Conservation (phyloP, 1,284 basidiomycete genomes). For the Lignosus rhinocerotis region DNA sequence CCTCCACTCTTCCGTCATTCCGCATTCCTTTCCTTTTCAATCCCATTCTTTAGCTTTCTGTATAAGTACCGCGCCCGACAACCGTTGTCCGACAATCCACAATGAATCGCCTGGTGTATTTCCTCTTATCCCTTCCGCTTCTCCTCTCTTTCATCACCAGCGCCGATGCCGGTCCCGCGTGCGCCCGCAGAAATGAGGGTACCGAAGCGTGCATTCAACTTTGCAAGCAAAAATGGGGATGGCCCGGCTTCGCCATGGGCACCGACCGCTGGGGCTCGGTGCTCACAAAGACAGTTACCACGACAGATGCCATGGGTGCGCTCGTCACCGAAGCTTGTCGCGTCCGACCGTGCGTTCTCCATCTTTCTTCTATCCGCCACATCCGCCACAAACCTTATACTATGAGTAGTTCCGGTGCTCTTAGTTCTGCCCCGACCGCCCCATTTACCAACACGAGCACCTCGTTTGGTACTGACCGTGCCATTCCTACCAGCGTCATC, state of each 20-base stretch:
- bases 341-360: conserved; percentile 20
- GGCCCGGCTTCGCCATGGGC: conserved; percentile 50
- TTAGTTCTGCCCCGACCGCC: conserved; percentile 2
- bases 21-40: conserved; percentile 24
- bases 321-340: conserved; percentile 41
- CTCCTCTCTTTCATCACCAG: conserved; percentile 36
- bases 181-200: conserved; percentile 41
- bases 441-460: conserved; percentile 15
- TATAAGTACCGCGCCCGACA: conserved; percentile 18
- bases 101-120: conserved; percentile 44
- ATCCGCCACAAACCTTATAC: background rate
- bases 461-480: conserved; percentile 4
- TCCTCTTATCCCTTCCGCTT: conserved; percentile 41
- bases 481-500: conserved; percentile 1
- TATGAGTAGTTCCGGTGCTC: conserved; percentile 3
- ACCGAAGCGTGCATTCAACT: conserved; percentile 40
- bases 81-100: conserved; percentile 12
- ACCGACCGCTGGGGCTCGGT: conserved; percentile 55
- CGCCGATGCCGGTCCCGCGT: conserved; percentile 49
- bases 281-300: conserved; percentile 22
- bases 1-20: conserved; percentile 12
- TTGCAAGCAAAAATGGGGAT: conserved; percentile 53
- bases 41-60: conserved; percentile 27
- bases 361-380: background rate
- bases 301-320: conserved; percentile 30